Percentiles rank a stretch among this genome's conserved stretches.
Evolutionary conservation across 208 protist species (phyloP).

Genomic region (Crithidia mellificae): DNA sequence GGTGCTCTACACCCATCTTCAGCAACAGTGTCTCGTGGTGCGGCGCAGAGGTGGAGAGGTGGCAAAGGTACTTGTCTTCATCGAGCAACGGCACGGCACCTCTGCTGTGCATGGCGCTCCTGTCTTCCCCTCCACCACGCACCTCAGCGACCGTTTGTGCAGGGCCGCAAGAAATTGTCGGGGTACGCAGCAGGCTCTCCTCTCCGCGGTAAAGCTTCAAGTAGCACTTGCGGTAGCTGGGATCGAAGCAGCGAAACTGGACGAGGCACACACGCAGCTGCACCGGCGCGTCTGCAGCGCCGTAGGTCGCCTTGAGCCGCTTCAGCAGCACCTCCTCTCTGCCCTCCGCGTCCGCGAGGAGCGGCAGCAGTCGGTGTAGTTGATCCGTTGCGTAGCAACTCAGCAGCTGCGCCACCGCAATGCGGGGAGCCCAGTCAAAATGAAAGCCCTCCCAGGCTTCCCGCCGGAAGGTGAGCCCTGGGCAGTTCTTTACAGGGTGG

Average conservation of each 20-base stretch:
- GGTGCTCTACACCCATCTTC: slow-evolving; percentile 19
- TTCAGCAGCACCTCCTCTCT: slow-evolving; percentile 4
- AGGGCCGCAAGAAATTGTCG: slow-evolving; percentile 1
- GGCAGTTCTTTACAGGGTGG: not conserved
- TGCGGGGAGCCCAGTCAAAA: slow-evolving; percentile 5
- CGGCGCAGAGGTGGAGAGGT: slow-evolving; percentile 11
- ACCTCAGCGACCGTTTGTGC: not conserved
- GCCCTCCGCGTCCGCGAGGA: slow-evolving; percentile 11
- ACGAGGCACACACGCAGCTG: slow-evolving; percentile 17
- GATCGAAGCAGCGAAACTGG: not conserved
- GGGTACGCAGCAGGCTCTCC: slow-evolving; percentile 13
- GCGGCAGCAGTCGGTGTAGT: slow-evolving; percentile 8
- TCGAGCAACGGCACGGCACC: slow-evolving; percentile 16
- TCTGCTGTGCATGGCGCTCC: not conserved
- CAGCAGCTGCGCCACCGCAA: not conserved
- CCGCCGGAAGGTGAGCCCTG: not conserved
- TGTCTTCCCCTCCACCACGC: not conserved
- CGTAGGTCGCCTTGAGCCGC: slow-evolving; percentile 1
- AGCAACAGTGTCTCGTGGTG: slow-evolving; percentile 8
- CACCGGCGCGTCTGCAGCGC: not conserved
- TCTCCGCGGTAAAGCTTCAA: slow-evolving; percentile 23
- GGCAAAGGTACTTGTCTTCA: slow-evolving; percentile 18
- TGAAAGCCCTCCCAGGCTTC: slow-evolving; percentile 8
- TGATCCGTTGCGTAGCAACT: slow-evolving; percentile 21
- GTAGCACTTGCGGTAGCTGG: slow-evolving; percentile 1